A percentile compares a stretch with the other conserved stretches of the same genome.
Evolutionary conservation across 2,329 filamentous ascomycete species (phyloP).

Genomic region (Trichoderma semiorbis): DNA sequence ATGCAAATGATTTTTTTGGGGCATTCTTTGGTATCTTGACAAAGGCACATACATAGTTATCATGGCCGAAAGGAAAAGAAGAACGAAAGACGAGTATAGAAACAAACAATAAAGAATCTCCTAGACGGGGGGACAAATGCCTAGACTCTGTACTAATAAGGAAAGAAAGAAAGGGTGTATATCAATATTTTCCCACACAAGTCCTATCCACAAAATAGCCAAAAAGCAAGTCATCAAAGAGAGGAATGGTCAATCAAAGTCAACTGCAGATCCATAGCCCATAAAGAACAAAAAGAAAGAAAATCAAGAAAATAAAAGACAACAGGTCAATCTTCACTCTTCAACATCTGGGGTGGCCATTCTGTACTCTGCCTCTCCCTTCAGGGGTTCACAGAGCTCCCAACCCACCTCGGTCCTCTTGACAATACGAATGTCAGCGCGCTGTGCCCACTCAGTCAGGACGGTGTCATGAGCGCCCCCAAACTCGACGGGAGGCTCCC

Average conservation of each 20-base stretch:
- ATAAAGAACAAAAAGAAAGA: neutral
- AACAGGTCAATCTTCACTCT: neutral
- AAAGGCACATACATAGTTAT: neutral
- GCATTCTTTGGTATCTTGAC: neutral
- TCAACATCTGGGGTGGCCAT: neutral
- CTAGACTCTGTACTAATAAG: neutral
- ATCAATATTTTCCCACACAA: neutral
- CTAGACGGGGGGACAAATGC: neutral
- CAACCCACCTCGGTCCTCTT: constrained; percentile 27
- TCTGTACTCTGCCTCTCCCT: constrained; percentile 19
- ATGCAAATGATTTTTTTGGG: neutral
- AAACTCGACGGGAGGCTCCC: constrained; percentile 34
- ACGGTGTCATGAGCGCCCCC: constrained; percentile 38
- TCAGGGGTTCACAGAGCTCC: constrained; percentile 34
- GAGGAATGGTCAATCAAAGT: neutral
- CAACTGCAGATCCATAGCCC: neutral
- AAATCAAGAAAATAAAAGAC: neutral
- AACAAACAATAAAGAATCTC: neutral
- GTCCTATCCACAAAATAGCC: neutral
- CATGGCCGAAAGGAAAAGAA: neutral
- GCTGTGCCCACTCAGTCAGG: constrained; percentile 40
- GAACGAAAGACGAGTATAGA: neutral
- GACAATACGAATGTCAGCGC: constrained; percentile 34
- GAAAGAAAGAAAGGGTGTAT: neutral
- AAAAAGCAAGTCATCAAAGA: neutral